phyloP scores from a whole-genome alignment of 257 asterid species.

The Solanum pinnatisectum region DNA sequence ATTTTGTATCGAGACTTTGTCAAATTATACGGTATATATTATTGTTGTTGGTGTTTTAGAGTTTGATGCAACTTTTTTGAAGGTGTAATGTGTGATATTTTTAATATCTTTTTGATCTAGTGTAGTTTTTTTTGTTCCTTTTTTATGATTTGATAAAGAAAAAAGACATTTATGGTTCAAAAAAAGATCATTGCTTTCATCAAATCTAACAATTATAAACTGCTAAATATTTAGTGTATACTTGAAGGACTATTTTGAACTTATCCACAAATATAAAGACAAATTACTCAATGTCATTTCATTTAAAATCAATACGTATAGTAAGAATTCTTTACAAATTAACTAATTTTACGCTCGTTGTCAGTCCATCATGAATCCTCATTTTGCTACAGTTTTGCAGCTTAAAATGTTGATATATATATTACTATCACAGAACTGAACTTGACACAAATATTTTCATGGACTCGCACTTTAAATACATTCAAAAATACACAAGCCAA shows the following conservation, averaged over 20 bases:
- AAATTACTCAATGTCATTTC: background rate
- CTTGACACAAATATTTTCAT: background rate
- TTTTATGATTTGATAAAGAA: background rate
- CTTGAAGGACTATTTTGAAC: background rate
- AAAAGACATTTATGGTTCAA: background rate
- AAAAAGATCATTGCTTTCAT: background rate
- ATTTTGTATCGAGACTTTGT: accelerated
- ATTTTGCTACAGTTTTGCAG: background rate
- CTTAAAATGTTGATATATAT: background rate
- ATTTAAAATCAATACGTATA: background rate
- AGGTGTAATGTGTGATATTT: background rate
- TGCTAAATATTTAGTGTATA: background rate
- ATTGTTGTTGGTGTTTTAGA: too few relatives aligned
- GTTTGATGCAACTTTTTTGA: background rate
- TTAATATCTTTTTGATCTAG: background rate
- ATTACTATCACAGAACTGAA: background rate
- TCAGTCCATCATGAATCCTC: background rate
- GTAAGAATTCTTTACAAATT: background rate
- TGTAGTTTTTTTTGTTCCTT: background rate
- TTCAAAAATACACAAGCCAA: background rate
- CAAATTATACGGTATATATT: too few relatives aligned
- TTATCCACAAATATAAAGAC: background rate
- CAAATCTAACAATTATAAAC: background rate
- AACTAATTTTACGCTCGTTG: background rate
- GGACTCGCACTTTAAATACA: background rate